phyloP scores from a whole-genome alignment of 2,329 filamentous ascomycete genomes.

The Chalaropsis ovoidea region DNA sequence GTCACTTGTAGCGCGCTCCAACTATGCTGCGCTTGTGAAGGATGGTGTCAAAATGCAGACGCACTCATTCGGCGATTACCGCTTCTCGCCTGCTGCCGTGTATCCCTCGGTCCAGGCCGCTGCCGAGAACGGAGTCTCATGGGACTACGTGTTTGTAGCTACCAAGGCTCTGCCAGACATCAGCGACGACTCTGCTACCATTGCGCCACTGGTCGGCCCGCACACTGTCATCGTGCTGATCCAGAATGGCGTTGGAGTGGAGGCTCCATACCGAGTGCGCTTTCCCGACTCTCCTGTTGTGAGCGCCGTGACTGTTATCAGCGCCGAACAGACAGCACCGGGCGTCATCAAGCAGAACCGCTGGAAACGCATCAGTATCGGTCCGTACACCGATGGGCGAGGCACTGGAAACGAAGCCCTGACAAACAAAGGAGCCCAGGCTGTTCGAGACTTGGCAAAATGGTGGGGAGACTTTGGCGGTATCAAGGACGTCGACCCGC shows the following conservation, averaged over 20 bases:
- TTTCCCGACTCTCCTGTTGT: constrained; percentile 53
- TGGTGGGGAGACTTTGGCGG: constrained; percentile 47
- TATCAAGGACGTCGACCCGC: constrained; percentile 54
- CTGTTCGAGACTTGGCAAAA: constrained; percentile 42
- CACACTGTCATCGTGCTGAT: constrained; percentile 54
- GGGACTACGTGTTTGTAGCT: constrained; percentile 57
- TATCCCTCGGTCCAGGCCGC: constrained; percentile 53
- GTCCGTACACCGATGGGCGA: constrained; percentile 50
- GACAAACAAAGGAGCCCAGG: constrained; percentile 33
- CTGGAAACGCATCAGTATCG: constrained; percentile 62
- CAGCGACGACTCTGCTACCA: constrained; percentile 50
- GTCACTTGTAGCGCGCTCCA: constrained; percentile 63
- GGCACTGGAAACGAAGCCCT: constrained; percentile 31
- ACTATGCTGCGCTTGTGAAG: constrained; percentile 53
- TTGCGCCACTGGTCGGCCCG: constrained; percentile 49
- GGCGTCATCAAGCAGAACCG: constrained; percentile 59
- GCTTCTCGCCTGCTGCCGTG: constrained; percentile 51
- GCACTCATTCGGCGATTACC: constrained; percentile 56
- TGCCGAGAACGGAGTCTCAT: constrained; percentile 30
- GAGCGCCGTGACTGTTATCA: constrained; percentile 59
- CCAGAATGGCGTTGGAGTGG: constrained; percentile 62
- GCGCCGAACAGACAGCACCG: constrained; percentile 53
- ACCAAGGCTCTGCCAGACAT: constrained; percentile 60
- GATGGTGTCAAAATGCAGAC: constrained; percentile 56
- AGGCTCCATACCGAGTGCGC: constrained; percentile 52